Conservation (phyloP, 2,329 filamentous ascomycete genomes). For the Trichoderma koningiopsis region DNA sequence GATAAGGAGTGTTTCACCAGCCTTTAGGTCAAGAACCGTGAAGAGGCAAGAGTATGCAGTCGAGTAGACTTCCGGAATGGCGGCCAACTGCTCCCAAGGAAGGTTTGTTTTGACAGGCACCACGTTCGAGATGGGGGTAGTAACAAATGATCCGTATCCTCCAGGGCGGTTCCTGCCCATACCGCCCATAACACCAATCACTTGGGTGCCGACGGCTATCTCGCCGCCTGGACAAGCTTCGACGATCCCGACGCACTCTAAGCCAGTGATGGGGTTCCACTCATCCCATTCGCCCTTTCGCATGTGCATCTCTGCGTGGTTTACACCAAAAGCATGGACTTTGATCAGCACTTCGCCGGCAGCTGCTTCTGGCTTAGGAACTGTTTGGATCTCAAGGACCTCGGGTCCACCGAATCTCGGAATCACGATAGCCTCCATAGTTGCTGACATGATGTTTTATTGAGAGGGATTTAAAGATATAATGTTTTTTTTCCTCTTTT, state of each 20-base stretch:
- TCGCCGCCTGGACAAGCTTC: slow-evolving; percentile 39
- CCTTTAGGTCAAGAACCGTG: slow-evolving; percentile 7
- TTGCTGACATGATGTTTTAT: not conserved
- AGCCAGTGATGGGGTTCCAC: slow-evolving; percentile 42
- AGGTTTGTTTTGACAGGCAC: slow-evolving; percentile 12
- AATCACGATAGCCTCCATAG: slow-evolving; percentile 24
- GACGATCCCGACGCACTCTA: slow-evolving; percentile 48
- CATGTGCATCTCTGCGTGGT: slow-evolving; percentile 51
- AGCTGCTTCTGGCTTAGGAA: slow-evolving; percentile 27
- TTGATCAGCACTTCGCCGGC: slow-evolving; percentile 38
- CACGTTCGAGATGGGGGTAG: not conserved
- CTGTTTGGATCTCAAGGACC: slow-evolving; percentile 12
- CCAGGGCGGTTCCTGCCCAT: slow-evolving; percentile 44
- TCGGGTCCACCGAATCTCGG: slow-evolving; percentile 15
- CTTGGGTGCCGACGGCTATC: slow-evolving; percentile 38
- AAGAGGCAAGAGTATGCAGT: slow-evolving; percentile 22
- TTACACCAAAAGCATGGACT: slow-evolving; percentile 47
- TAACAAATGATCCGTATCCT: slow-evolving; percentile 40
- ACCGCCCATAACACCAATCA: slow-evolving; percentile 47
- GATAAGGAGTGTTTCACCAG: slow-evolving; percentile 18
- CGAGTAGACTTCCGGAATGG: slow-evolving; percentile 17
- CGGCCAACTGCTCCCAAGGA: slow-evolving; percentile 21
- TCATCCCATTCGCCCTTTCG: slow-evolving; percentile 46
- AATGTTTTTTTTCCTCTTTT: not conserved
- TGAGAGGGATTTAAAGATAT: not conserved